Evolutionary conservation across 2,329 filamentous ascomycete genomes (phyloP).

Genomic region (Claviceps paspali): DNA sequence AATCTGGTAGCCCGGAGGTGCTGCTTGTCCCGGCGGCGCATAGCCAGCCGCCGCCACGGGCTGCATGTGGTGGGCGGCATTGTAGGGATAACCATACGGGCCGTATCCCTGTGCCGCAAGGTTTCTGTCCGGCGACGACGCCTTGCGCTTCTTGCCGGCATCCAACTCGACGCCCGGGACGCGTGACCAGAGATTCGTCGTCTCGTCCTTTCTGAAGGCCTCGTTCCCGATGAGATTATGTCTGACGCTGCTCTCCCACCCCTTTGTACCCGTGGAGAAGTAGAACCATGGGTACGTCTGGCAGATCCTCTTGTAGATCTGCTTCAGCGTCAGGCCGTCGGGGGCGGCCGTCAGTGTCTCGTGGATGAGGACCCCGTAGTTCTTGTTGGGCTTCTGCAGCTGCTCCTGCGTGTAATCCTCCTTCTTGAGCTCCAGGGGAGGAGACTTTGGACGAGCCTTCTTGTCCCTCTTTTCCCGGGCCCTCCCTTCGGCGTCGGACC

Average conservation of each 20-base stretch:
- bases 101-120: slow-evolving; percentile 23
- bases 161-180: slow-evolving; percentile 43
- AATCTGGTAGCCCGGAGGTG: slow-evolving; percentile 19
- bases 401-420: slow-evolving; percentile 43
- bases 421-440: slow-evolving; percentile 38
- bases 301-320: slow-evolving; percentile 48
- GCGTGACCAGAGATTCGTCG: slow-evolving; percentile 40
- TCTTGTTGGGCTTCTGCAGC: slow-evolving; percentile 46
- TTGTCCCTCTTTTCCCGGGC: slow-evolving; percentile 44
- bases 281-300: slow-evolving; percentile 43
- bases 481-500: slow-evolving; percentile 39
- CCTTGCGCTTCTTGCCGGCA: slow-evolving; percentile 45
- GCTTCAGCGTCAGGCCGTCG: slow-evolving; percentile 41
- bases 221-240: slow-evolving; percentile 48
- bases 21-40: slow-evolving; percentile 17
- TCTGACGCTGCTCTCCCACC: slow-evolving; percentile 51
- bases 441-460: slow-evolving; percentile 43
- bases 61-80: slow-evolving; percentile 19
- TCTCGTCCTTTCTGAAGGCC: slow-evolving; percentile 43
- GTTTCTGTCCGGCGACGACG: slow-evolving; percentile 34
- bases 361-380: slow-evolving; percentile 45
- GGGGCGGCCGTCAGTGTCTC: slow-evolving; percentile 40
- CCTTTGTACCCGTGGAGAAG: slow-evolving; percentile 45
- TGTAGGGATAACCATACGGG: slow-evolving; percentile 21
- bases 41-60: slow-evolving; percentile 17